Evolutionary conservation across 2,329 filamentous ascomycete genomes (phyloP).

Genomic region (Rhinocladiella similis): DNA sequence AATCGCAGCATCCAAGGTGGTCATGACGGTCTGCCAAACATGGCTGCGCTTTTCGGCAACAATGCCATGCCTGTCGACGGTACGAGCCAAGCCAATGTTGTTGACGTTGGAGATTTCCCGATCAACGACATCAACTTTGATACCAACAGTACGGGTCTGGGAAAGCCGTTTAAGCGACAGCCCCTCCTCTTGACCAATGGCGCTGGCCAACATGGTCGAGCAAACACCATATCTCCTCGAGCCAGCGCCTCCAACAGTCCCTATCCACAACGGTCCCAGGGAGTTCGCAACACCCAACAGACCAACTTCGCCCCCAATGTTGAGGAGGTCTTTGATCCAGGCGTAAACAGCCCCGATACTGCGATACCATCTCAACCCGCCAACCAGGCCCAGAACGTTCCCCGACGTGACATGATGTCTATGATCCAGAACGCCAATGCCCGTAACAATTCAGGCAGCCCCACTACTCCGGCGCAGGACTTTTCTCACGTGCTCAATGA

Average conservation of each 20-base stretch:
- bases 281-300: slow-evolving; percentile 1
- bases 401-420: slow-evolving; percentile 50
- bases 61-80: slow-evolving; percentile 62
- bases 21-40: slow-evolving; percentile 61
- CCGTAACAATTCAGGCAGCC: slow-evolving; percentile 33
- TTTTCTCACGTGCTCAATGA: slow-evolving; percentile 48
- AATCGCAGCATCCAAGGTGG: slow-evolving; percentile 82
- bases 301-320: slow-evolving; percentile 36
- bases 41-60: slow-evolving; percentile 80
- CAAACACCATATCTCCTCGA: slow-evolving; percentile 40
- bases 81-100: slow-evolving; percentile 58
- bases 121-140: slow-evolving; percentile 35
- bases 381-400: slow-evolving; percentile 20
- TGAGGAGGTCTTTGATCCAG: slow-evolving; percentile 46
- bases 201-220: slow-evolving; percentile 32
- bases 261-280: slow-evolving; percentile 11
- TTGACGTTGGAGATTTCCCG: slow-evolving; percentile 61
- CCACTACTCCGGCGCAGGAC: slow-evolving; percentile 40
- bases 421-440: slow-evolving; percentile 50
- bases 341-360: slow-evolving; percentile 20
- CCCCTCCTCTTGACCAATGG: slow-evolving; percentile 49
- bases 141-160: slow-evolving; percentile 34
- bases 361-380: slow-evolving; percentile 9
- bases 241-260: slow-evolving; percentile 31
- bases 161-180: slow-evolving; percentile 47